A percentile compares a stretch with the other conserved stretches of the same genome.
These are phyloP conservation scores for Phytophthora sojae DNA, from an alignment of 352 stramenopile genomes.

Conservation along the genomic window DNA sequence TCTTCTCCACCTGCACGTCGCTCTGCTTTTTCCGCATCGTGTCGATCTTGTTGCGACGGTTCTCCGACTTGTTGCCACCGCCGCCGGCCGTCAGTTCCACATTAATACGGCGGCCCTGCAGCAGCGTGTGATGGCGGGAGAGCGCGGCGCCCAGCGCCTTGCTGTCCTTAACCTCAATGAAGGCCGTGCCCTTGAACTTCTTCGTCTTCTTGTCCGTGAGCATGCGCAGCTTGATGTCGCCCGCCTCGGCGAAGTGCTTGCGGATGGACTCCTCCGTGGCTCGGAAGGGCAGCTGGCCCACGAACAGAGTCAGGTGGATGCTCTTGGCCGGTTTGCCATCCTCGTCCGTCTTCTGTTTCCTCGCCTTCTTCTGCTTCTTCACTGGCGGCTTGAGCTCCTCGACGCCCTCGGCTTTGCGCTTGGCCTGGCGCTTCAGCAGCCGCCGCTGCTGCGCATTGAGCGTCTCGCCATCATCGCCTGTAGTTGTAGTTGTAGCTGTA, in stretches of 20 bases:
- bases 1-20: conserved; percentile 86
- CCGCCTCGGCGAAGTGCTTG: conserved; percentile 78
- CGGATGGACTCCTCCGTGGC: conserved; percentile 71
- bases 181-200: conserved; percentile 86
- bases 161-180: conserved; percentile 88
- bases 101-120: conserved; percentile 86
- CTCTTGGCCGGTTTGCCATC: conserved; percentile 51
- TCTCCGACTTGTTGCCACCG: conserved; percentile 85
- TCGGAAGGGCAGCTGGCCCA: conserved; percentile 83
- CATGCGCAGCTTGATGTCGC: conserved; percentile 83
- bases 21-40: conserved; percentile 82
- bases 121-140: conserved; percentile 80
- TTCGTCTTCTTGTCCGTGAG: conserved; percentile 86
- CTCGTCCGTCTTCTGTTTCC: conserved; percentile 42
- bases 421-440: conserved; percentile 54
- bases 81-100: conserved; percentile 87
- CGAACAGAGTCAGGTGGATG: conserved; percentile 89
- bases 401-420: conserved; percentile 39
- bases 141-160: conserved; percentile 83
- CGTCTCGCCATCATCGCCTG: neutral
- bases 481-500: neutral
- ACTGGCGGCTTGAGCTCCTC: conserved; percentile 16
- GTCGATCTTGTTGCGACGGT: conserved; percentile 75
- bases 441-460: conserved; percentile 70
- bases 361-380: conserved; percentile 39